Base-by-base conservation (phyloP, 768 basidiomycete genomes). In the Steccherinum ochraceum region DNA sequence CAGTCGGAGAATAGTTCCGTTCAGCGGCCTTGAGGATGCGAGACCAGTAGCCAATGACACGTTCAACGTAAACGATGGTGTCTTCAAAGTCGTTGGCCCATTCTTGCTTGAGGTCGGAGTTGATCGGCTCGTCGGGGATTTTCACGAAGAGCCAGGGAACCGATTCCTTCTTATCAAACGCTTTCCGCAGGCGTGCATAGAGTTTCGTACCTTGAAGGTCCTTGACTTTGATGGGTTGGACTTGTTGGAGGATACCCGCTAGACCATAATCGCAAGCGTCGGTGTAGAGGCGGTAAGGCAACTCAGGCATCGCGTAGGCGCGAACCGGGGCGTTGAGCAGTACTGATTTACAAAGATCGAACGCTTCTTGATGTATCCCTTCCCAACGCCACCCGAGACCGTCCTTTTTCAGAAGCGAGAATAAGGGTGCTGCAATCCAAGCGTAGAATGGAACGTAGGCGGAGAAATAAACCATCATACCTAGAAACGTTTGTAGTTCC, bases 1-100 rank as follows among this genome's bases (percentile, higher is more conserved):
- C 70, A 51, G 78, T 67, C 18, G 75, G 70, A 12, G 75, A 62
- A 52, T 81, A 80, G 57, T 79, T 80, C 1, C 59, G 24, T 56
- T 82, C 70, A 0, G 71, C 59, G 0, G 58, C 42, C 20, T 20
- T 51, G 4, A 71, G 41, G 12, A 45, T 61, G 4, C 61, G 52
- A 3, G 68, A 71, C 44, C 56, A 55, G 53, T 61, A 74, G 0
- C 59, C 63, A 18, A 72, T 48, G n/a, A n/a, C n/a, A n/a, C n/a
- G n/a, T n/a, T n/a, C n/a, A 1, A 69, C 66, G 35, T 65, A 67
- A 48, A 63, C 59, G 5, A 58, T 57, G 13, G 35, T 11, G 35
- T 39, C 35, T 39, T 11, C 11, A 39, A n/a, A 11, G n/a, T 11
- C 35, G 35, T 11, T 39, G 11, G 35, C n/a, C n/a, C n/a, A n/a